Evolutionary conservation across 345 rosid species (phyloP).

Genomic region (Barbarea vulgaris): DNA sequence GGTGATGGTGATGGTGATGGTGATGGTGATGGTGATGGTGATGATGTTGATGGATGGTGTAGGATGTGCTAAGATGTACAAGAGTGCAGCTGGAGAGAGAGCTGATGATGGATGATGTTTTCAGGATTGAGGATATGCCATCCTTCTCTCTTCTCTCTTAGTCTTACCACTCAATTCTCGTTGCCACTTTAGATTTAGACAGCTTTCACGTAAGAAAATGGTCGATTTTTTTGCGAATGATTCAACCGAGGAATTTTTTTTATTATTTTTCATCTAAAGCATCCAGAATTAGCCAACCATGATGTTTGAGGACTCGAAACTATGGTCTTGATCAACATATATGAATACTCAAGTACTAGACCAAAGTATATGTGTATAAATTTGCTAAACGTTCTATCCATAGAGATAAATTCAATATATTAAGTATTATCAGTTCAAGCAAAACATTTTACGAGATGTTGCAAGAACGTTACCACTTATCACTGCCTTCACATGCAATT

Average conservation of each 20-base stretch:
- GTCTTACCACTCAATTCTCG: not conserved
- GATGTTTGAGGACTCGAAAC: not conserved
- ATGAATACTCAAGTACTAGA: no score
- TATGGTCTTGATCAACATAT: no score
- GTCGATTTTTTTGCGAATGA: not conserved
- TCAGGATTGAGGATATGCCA: conserved; percentile 85
- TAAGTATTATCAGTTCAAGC: no score
- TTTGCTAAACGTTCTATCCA: no score
- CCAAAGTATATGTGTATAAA: no score
- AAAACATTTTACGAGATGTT: no score
- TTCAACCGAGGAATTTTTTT: not conserved
- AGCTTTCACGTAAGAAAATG: not conserved
- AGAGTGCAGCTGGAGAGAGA: conserved; percentile 62
- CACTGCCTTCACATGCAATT: not conserved
- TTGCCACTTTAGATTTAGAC: conserved; percentile 22
- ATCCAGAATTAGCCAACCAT: not conserved
- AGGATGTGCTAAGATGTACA: conserved; percentile 85
- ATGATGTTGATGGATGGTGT: conserved; percentile 9
- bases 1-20: not conserved
- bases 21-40: not conserved
- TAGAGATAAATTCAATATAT: no score
- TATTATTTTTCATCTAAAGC: no score
- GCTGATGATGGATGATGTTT: conserved; percentile 76
- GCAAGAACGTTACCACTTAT: not conserved
- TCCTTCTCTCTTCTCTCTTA: conserved; percentile 68